phyloP scores from a whole-genome alignment of 148 eudicot species.

The Amaranthus cruentus region DNA sequence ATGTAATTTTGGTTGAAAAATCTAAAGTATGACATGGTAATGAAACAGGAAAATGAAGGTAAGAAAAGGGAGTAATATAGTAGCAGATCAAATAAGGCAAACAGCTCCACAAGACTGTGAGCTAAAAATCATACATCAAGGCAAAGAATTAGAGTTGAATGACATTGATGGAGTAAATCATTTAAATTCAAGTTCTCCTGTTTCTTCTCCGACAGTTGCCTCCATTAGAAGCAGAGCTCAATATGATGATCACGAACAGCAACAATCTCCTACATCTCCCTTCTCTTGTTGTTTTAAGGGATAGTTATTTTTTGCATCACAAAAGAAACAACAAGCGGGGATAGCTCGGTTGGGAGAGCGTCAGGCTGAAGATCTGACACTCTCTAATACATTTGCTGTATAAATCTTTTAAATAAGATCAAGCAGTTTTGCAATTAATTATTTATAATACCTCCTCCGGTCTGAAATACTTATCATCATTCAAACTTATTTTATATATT shows the following conservation, averaged over 20 bases:
- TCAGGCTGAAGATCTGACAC: not conserved
- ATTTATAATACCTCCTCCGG: too few species aligned
- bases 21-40: not conserved
- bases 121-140: conserved; percentile 64
- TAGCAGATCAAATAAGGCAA: conserved; percentile 45
- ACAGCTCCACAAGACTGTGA: conserved; percentile 54
- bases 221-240: not conserved
- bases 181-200: not conserved
- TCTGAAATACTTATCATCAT: too few species aligned
- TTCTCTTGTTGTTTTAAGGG: conserved; percentile 33
- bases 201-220: not conserved
- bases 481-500: too few species aligned
- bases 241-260: conserved; percentile 4
- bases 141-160: conserved; percentile 36
- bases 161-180: not conserved
- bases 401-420: too few species aligned
- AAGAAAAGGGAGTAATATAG: conserved; percentile 47
- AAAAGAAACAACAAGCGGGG: too few species aligned
- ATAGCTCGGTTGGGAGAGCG: too few species aligned
- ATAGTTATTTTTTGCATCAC: not conserved
- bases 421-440: too few species aligned
- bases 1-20: too few species aligned
- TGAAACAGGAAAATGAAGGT: conserved; percentile 50
- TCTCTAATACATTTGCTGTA: too few species aligned
- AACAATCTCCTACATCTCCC: conserved; percentile 9